A percentile compares a stretch with the other conserved stretches of the same genome.
Evolutionary conservation across 1,284 basidiomycete species (phyloP).

Genomic region (Trichosporon sp.): DNA sequence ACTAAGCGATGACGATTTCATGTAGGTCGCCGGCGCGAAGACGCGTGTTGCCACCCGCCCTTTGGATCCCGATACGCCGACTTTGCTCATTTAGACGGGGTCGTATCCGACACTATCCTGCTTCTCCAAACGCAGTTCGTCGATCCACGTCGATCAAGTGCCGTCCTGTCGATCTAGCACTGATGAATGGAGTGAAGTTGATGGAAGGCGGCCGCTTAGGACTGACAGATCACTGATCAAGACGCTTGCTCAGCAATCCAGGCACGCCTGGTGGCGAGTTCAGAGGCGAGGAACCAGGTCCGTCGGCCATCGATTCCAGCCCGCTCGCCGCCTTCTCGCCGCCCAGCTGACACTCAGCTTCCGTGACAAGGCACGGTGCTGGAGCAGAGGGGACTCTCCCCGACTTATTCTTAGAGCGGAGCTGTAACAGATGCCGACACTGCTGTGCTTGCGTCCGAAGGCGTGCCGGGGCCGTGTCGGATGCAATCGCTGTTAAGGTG

Average conservation of each 20-base stretch:
- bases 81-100: no score
- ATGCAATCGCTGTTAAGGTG: neutral
- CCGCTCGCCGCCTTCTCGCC: no score
- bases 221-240: neutral
- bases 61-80: no score
- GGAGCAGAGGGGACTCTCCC: neutral
- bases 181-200: neutral
- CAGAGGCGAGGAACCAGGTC: neutral
- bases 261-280: neutral
- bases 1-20: slow-evolving; percentile 55
- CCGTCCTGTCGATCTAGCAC: neutral
- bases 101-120: no score
- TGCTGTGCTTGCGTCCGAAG: neutral
- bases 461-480: neutral
- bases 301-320: neutral
- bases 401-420: no score
- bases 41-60: no score
- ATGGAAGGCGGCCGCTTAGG: neutral
- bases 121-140: no score
- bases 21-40: slow-evolving; percentile 35
- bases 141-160: neutral
- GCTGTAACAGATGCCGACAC: neutral
- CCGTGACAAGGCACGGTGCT: neutral
- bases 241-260: neutral
- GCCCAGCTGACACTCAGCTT: neutral